Conservation (phyloP, 1,284 basidiomycete genomes). For the Mycosarcoma maydis region DNA sequence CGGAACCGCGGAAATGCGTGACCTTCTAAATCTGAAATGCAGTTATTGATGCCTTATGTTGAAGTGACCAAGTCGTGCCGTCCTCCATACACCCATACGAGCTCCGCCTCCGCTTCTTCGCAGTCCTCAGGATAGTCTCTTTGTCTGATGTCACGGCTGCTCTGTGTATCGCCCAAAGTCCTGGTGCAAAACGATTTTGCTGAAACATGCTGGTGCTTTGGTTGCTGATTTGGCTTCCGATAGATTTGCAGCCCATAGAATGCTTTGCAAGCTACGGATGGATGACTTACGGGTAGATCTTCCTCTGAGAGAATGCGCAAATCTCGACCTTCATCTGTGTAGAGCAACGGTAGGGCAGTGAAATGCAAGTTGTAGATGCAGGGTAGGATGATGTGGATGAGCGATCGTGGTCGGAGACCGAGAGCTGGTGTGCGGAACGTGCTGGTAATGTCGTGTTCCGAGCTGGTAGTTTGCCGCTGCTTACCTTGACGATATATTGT, state of each 20-base stretch:
- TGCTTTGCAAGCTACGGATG: constrained; percentile 6
- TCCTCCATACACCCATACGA: too few relatives aligned
- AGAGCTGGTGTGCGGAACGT: constrained; percentile 9
- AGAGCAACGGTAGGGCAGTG: neutral
- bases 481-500: constrained; percentile 49
- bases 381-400: constrained; percentile 12
- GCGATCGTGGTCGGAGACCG: constrained; percentile 14
- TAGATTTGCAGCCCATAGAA: constrained; percentile 18
- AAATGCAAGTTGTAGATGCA: constrained; percentile 3
- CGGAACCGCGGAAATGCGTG: too few relatives aligned
- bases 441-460: constrained; percentile 10
- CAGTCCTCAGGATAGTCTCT: too few relatives aligned
- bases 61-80: too few relatives aligned
- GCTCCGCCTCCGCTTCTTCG: too few relatives aligned
- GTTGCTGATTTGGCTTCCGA: constrained; percentile 1
- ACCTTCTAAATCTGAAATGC: too few relatives aligned
- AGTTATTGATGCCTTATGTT: too few relatives aligned
- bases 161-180: neutral
- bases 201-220: neutral
- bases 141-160: too few relatives aligned
- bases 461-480: constrained; percentile 4
- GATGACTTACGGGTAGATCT: constrained; percentile 66
- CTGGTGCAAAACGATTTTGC: neutral
- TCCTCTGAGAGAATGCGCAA: constrained; percentile 66
- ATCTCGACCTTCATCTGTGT: constrained; percentile 67